Evolutionary conservation across 768 basidiomycete genomes (phyloP), one percentile per base, ranked within the genome.

Genomic region (Glaciozyma antarctica): DNA sequence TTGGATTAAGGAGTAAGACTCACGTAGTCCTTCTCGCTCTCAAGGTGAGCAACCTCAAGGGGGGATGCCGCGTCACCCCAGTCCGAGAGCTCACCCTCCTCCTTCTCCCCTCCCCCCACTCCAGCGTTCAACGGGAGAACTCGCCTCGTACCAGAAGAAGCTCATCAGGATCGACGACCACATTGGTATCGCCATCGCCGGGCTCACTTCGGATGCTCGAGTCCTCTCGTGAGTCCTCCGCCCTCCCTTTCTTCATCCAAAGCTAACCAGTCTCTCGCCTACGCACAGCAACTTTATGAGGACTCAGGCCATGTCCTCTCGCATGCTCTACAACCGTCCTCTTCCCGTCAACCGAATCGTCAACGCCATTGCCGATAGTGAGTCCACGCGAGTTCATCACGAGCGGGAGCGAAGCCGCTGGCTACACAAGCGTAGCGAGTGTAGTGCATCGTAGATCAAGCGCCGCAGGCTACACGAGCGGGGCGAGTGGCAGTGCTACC

Each of bases 161-260:
- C 88, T 98, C 87, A 95, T 94, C 78, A 83, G 92, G 75, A 94
- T 99, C 85, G 95, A 99, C 75, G 92, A 98, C 77, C 95, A 99
- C 79, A 86, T 95, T 72, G 95, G 95, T n/a, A 91, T 99, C 74
- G 94, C 93, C 57, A 98, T 99, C 76, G 95, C 95, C 58, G 95
- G 95, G n/a, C 80, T 99, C 68, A 99, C 95, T 13, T 92, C 89
- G 54, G 95, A 99, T 80, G 95, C 95, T 52, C 88, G 95, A 76
- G 95, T 98, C 2, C 78, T 99, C 72, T 94, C 90, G 93, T 92
- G 70, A 66, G 81, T 22, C 34, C 24, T 61, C 64, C 60, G 60
- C 54, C 19, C 60, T 53, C 49, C 30, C 22, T 26, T 41, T 12
- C 19, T 61, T n/a, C 7, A 34, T 38, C 28, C 34, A 4, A 4